A percentile compares a stretch with the other conserved stretches of the same genome.
These are phyloP conservation scores for Ilex paraguariensis DNA, from an alignment of 305 asterid species.

Conservation along the genomic window DNA sequence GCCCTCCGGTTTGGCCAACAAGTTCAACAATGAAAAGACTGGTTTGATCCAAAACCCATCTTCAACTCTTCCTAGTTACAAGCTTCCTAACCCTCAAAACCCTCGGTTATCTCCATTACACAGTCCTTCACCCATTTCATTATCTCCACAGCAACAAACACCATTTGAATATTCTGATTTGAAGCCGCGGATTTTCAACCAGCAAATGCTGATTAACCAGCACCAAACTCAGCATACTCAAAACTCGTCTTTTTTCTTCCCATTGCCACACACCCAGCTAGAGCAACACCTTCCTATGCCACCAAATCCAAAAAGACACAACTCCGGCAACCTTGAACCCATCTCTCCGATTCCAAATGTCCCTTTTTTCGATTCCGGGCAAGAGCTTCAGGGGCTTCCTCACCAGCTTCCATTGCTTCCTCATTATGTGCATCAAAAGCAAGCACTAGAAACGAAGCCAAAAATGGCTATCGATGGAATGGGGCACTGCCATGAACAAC, in stretches of 20 bases:
- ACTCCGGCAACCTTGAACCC: conserved; percentile 43
- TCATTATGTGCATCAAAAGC: conserved; percentile 43
- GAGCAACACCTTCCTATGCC: conserved; percentile 45
- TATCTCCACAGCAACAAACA: too few relatives aligned
- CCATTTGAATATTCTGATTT: conserved; percentile 44
- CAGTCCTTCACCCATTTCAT: conserved; percentile 34
- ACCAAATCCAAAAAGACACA: conserved; percentile 68
- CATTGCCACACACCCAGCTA: conserved; percentile 45
- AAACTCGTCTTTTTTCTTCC: conserved; percentile 54
- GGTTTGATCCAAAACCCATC: conserved; percentile 2
- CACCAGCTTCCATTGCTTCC: conserved; percentile 57
- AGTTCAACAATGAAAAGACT: too few relatives aligned
- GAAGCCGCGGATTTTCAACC: conserved; percentile 44
- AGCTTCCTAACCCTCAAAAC: conserved; percentile 21
- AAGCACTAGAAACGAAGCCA: conserved; percentile 36
- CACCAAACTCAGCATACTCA: conserved; percentile 55
- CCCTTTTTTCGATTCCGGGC: conserved; percentile 46
- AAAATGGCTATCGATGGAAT: conserved; percentile 46
- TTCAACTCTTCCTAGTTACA: conserved; percentile 14
- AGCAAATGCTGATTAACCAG: conserved; percentile 57
- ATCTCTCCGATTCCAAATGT: conserved; percentile 36
- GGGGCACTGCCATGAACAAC: conserved; percentile 42
- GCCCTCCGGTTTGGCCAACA: neutral
- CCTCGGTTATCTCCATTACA: conserved; percentile 29
- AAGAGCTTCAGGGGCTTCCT: conserved; percentile 29